These are phyloP conservation scores for Colletotrichum lentis DNA, from an alignment of 2,329 filamentous ascomycete genomes.

Conservation along the genomic window DNA sequence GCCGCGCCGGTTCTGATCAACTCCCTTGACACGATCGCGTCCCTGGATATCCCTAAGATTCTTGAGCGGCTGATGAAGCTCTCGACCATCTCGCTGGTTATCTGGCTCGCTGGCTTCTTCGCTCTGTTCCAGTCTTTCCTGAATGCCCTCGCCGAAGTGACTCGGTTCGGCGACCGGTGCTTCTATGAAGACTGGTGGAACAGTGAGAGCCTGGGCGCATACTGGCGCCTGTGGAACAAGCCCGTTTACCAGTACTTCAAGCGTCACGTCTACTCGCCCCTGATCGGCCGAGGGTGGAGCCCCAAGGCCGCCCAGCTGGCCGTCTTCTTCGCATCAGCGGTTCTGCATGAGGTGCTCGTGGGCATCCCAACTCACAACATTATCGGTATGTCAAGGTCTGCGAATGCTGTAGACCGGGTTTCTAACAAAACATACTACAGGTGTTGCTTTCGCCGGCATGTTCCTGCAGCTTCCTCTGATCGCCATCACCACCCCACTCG, in stretches of 20 bases:
- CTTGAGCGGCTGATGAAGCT: constrained; percentile 92
- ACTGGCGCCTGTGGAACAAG: constrained; percentile 98
- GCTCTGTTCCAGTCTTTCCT: constrained; percentile 92
- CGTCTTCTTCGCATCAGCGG: constrained; percentile 87
- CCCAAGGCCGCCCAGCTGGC: constrained; percentile 74
- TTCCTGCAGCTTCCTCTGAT: constrained; percentile 91
- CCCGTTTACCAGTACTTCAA: constrained; percentile 98
- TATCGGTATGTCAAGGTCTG: constrained; percentile 66
- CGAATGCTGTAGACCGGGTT: background rate
- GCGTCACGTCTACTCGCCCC: constrained; percentile 87
- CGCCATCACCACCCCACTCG: constrained; percentile 77
- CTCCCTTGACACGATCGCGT: constrained; percentile 85
- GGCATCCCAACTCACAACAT: constrained; percentile 95
- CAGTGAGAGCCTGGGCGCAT: constrained; percentile 80
- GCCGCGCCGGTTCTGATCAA: constrained; percentile 89
- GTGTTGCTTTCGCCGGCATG: constrained; percentile 95
- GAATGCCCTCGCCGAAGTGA: constrained; percentile 89
- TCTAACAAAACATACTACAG: constrained; percentile 52
- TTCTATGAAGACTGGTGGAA: constrained; percentile 99
- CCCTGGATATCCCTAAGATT: constrained; percentile 81
- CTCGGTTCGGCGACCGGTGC: constrained; percentile 88
- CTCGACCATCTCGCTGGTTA: constrained; percentile 91
- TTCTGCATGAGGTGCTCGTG: constrained; percentile 91
- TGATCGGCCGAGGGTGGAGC: constrained; percentile 84
- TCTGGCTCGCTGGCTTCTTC: constrained; percentile 98